Conservation (phyloP, 2,329 filamentous ascomycete genomes). For the Ascochyta pisi region DNA sequence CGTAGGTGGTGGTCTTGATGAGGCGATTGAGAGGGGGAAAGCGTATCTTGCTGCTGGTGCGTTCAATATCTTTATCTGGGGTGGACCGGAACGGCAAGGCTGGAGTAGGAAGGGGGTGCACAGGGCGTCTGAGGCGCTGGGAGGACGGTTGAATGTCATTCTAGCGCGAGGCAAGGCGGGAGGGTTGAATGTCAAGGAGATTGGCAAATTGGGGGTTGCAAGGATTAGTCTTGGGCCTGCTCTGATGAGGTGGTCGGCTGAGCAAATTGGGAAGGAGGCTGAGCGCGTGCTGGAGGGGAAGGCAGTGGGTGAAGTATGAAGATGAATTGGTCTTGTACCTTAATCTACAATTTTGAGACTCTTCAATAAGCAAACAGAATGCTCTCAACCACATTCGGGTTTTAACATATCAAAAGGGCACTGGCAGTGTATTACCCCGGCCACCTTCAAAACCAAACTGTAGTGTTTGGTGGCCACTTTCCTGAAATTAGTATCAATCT, state of each 20-base stretch:
- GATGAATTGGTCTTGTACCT: background rate
- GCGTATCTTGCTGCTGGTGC: slow-evolving; percentile 66
- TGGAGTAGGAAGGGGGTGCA: slow-evolving; percentile 35
- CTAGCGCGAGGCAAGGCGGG: slow-evolving; percentile 23
- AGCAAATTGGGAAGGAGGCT: slow-evolving; percentile 29
- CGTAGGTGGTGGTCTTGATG: slow-evolving; percentile 51
- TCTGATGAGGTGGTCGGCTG: slow-evolving; percentile 27
- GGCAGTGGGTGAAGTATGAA: background rate
- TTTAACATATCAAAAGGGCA: background rate
- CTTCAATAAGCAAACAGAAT: background rate
- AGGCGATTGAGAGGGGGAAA: slow-evolving; percentile 62
- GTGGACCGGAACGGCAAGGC: slow-evolving; percentile 52
- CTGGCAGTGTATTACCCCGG: background rate
- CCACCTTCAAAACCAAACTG: background rate
- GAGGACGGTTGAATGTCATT: slow-evolving; percentile 40
- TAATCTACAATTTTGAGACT: too few relatives aligned
- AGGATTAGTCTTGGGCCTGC: slow-evolving; percentile 44
- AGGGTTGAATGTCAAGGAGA: slow-evolving; percentile 32
- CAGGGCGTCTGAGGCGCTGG: slow-evolving; percentile 27
- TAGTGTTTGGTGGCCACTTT: background rate
- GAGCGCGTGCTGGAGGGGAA: slow-evolving; percentile 26
- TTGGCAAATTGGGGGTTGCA: slow-evolving; percentile 40
- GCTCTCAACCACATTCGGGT: background rate
- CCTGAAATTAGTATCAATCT: background rate
- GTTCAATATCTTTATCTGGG: slow-evolving; percentile 68